These are phyloP conservation scores for Emergomyces pasteurianus DNA, from an alignment of 2,329 filamentous ascomycete species.

Conservation along the genomic window DNA sequence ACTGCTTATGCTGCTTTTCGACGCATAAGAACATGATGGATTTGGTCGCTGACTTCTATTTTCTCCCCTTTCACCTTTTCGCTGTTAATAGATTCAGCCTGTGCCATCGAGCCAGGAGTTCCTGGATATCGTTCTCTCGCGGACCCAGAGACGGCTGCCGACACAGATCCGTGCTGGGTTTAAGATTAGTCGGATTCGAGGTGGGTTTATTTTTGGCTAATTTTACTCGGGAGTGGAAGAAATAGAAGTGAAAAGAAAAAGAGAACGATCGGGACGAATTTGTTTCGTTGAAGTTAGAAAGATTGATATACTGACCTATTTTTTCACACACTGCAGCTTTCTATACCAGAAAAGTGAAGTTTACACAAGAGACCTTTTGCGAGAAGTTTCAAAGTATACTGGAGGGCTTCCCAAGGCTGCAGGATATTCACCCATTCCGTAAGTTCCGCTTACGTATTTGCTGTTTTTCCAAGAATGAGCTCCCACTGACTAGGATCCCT, in stretches of 20 bases:
- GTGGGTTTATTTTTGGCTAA: conserved; percentile 17
- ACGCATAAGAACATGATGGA: neutral
- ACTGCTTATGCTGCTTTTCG: neutral
- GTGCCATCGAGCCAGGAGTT: conserved; percentile 92
- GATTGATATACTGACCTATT: conserved; percentile 16
- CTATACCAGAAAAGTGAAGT: conserved; percentile 97
- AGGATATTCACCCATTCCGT: conserved; percentile 94
- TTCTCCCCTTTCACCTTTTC: conserved; percentile 3
- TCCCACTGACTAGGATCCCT: conserved; percentile 4
- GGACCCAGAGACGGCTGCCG: conserved; percentile 83
- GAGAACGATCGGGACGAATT: neutral
- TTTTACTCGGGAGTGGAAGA: neutral
- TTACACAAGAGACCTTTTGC: conserved; percentile 89
- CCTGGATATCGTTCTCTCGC: conserved; percentile 88
- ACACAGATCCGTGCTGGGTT: conserved; percentile 95
- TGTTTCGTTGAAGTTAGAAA: neutral
- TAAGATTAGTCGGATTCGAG: conserved; percentile 84
- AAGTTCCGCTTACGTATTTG: conserved; percentile 27
- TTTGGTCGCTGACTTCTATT: neutral
- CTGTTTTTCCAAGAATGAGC: conserved; percentile 6
- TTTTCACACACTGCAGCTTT: conserved; percentile 46
- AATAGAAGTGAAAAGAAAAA: neutral
- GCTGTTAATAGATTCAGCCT: conserved; percentile 50
- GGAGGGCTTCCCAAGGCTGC: conserved; percentile 81
- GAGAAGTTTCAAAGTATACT: conserved; percentile 88